These are phyloP conservation scores for Neonectria sp. DNA, from an alignment of 2,329 filamentous ascomycete species.

Conservation along the genomic window DNA sequence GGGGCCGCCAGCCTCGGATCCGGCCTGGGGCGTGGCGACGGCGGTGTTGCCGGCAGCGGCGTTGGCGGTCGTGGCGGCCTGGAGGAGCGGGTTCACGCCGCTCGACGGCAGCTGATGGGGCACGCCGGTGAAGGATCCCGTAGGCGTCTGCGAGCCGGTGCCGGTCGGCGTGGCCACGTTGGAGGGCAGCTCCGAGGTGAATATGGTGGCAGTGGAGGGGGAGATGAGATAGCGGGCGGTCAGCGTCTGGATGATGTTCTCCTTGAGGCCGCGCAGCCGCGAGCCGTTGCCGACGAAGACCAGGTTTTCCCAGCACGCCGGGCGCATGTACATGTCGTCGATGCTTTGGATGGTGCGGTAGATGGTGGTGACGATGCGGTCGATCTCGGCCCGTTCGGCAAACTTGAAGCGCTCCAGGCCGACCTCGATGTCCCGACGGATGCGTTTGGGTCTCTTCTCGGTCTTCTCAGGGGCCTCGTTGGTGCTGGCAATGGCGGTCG, in stretches of 20 bases:
- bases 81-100: slow-evolving; percentile 89
- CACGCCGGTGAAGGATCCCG: slow-evolving; percentile 69
- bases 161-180: slow-evolving; percentile 92
- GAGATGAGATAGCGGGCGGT: slow-evolving; percentile 89
- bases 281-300: slow-evolving; percentile 93
- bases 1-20: slow-evolving; percentile 57
- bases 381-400: slow-evolving; percentile 79
- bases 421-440: slow-evolving; percentile 80
- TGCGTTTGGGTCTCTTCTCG: slow-evolving; percentile 67
- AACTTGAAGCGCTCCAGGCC: slow-evolving; percentile 82
- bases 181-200: slow-evolving; percentile 95
- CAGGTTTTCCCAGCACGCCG: slow-evolving; percentile 91
- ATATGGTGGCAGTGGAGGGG: slow-evolving; percentile 93
- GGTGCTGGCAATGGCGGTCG: slow-evolving; percentile 32
- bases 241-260: slow-evolving; percentile 87
- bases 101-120: slow-evolving; percentile 69
- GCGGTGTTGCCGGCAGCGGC: slow-evolving; percentile 61
- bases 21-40: slow-evolving; percentile 57
- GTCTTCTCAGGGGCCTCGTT: slow-evolving; percentile 48
- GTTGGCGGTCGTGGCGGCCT: slow-evolving; percentile 87
- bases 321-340: slow-evolving; percentile 86
- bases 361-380: slow-evolving; percentile 86
- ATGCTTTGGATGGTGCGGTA: slow-evolving; percentile 88
- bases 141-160: slow-evolving; percentile 93
- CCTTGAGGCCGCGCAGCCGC: slow-evolving; percentile 83